Evolutionary conservation across 129 eudicot species (phyloP).

Genomic region (Flaveria robusta): DNA sequence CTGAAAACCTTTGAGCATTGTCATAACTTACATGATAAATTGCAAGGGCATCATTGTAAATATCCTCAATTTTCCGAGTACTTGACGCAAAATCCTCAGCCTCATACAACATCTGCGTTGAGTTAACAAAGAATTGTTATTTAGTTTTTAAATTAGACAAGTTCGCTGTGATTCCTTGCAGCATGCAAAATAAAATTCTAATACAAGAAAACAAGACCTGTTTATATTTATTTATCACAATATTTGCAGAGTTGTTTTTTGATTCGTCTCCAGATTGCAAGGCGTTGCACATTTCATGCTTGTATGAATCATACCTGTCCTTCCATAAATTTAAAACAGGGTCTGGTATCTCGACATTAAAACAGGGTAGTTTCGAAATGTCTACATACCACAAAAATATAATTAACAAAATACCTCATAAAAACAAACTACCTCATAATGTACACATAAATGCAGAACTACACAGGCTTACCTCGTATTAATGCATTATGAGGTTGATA

Average conservation of each 20-base stretch:
- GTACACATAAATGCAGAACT: conserved; percentile 10
- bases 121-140: not conserved
- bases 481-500: conserved; percentile 30
- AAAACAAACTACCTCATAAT: not conserved
- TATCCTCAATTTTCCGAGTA: conserved; percentile 35
- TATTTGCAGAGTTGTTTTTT: conserved; percentile 37
- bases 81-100: conserved; percentile 41
- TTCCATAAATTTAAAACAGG: conserved; percentile 40
- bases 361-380: conserved; percentile 55
- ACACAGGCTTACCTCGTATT: conserved; percentile 37
- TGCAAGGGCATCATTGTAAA: conserved; percentile 58
- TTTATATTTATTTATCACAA: conserved; percentile 52
- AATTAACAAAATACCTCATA: not conserved
- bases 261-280: conserved; percentile 35
- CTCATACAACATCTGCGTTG: conserved; percentile 37
- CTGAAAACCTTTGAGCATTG: conserved; percentile 28
- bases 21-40: conserved; percentile 57
- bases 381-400: conserved; percentile 34
- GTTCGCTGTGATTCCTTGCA: not conserved
- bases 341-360: conserved; percentile 50
- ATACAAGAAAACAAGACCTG: conserved; percentile 39
- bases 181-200: not conserved
- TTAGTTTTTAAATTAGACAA: not conserved
- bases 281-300: conserved; percentile 49
- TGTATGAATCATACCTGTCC: conserved; percentile 41